These are phyloP conservation scores for Pseudogymnoascus sp. DNA, from an alignment of 2,329 filamentous ascomycete species.

Conservation along the genomic window DNA sequence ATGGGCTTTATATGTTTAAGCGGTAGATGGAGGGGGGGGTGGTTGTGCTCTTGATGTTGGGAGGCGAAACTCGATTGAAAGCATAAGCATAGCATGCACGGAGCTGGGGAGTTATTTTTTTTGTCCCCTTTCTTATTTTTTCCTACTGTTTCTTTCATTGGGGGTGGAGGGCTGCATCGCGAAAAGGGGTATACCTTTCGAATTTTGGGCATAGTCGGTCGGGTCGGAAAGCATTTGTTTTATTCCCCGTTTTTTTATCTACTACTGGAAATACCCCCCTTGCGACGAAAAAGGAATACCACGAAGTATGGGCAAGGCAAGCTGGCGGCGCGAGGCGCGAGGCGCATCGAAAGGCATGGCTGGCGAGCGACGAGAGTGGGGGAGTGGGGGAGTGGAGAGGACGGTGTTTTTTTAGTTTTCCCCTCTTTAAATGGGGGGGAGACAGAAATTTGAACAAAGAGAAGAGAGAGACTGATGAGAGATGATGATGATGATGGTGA, in stretches of 20 bases:
- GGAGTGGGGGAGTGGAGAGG: too few species aligned
- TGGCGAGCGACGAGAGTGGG: too few species aligned
- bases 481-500: too few species aligned
- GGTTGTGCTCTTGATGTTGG: too few species aligned
- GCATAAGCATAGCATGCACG: not conserved
- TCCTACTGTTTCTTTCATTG: not conserved
- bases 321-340: too few species aligned
- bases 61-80: not conserved
- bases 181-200: not conserved
- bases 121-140: not conserved
- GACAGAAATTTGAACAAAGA: too few species aligned
- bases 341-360: too few species aligned
- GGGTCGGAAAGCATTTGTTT: not conserved
- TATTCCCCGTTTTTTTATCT: not conserved
- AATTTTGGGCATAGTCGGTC: not conserved
- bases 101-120: not conserved
- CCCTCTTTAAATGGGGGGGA: too few species aligned
- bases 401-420: too few species aligned
- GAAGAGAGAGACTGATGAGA: too few species aligned
- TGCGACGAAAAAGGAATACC: not conserved
- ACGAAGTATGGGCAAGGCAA: too few species aligned
- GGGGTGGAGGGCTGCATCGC: not conserved
- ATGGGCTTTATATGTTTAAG: constrained; percentile 53
- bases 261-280: not conserved
- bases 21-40: constrained; percentile 9